Evolutionary conservation across 192 early-diverging fungal species (phyloP), one percentile per base, ranked within the genome.

Genomic region (Backusella circina): DNA sequence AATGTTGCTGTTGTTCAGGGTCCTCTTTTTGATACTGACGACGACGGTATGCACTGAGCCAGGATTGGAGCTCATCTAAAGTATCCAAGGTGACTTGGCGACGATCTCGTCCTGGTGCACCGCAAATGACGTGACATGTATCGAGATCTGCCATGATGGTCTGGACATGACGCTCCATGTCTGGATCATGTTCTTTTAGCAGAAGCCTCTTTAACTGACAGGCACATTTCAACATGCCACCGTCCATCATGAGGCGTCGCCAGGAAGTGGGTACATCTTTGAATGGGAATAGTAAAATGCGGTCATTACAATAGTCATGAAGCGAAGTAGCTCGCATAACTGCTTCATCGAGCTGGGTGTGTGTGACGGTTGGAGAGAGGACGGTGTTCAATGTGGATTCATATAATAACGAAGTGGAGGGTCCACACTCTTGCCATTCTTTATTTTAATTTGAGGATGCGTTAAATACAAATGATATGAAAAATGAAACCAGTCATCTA

Each of bases 71-170:
- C 18, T 61, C 5, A 57, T 79, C 74, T 13, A 87, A 16, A 67
- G 76, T 30, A 3, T 26, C 57, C 18, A 79, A 35, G 2, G 73
- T 39, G 15, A 77, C 28, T 38, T 39, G 26, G 8, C 79, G 77
- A 15, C 77, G 73, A 26, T 54, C 26, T 10, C 69, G 32, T 7
- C 83, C 84, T 1, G 86, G 79, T n/a, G 85, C 84, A 12, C 90
- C 90, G 5, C 89, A 76, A 77, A 91, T 84, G 3, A 92, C 70
- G 8, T 90, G 70, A 0, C 88, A 85, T 36, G 80, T 83, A 37
- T 92, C 91, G 13, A 90, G 79, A 21, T 71, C 64, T 26, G 57
- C 74, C 38, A 90, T 80, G 1, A 87, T 77, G 15, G 18, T 31
- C 15, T 70, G 69, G 16, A 70, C 28, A 37, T 80, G 18, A 65